phyloP scores from a whole-genome alignment of 2,329 filamentous ascomycete genomes.

The Aspergillus ibericus region DNA sequence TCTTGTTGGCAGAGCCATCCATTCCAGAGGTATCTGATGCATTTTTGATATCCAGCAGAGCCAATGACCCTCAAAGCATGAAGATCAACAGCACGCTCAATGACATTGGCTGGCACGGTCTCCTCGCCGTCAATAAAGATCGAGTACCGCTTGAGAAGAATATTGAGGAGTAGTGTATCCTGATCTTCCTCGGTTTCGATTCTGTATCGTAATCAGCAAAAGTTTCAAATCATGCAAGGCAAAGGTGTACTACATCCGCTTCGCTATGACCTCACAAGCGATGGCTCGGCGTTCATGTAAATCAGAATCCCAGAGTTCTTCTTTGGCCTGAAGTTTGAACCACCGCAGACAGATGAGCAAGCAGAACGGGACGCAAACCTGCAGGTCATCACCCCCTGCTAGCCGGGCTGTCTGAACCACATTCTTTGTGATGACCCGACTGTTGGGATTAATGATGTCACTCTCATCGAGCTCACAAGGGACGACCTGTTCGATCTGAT shows the following conservation, averaged over 20 bases:
- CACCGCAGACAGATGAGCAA: constrained; percentile 71
- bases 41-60: constrained; percentile 93
- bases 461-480: constrained; percentile 84
- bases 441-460: constrained; percentile 76
- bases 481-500: constrained; percentile 84
- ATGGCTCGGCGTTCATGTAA: constrained; percentile 75
- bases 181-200: constrained; percentile 84
- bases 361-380: constrained; percentile 79
- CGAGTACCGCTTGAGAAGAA: constrained; percentile 86
- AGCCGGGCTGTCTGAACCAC: constrained; percentile 80
- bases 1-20: constrained; percentile 98
- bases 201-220: constrained; percentile 42
- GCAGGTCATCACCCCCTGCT: constrained; percentile 73
- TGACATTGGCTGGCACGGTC: constrained; percentile 77
- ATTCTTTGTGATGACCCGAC: constrained; percentile 74
- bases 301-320: constrained; percentile 91
- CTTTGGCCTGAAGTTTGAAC: constrained; percentile 75
- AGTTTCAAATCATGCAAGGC: neutral
- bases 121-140: constrained; percentile 70
- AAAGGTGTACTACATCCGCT: constrained; percentile 55
- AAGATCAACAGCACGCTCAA: constrained; percentile 90
- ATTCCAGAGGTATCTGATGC: constrained; percentile 86
- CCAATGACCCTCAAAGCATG: constrained; percentile 88
- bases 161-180: constrained; percentile 73
- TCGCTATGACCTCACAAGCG: constrained; percentile 90